phyloP scores from a whole-genome alignment of 1,284 basidiomycete genomes.

The Moniliophthora roreri region DNA sequence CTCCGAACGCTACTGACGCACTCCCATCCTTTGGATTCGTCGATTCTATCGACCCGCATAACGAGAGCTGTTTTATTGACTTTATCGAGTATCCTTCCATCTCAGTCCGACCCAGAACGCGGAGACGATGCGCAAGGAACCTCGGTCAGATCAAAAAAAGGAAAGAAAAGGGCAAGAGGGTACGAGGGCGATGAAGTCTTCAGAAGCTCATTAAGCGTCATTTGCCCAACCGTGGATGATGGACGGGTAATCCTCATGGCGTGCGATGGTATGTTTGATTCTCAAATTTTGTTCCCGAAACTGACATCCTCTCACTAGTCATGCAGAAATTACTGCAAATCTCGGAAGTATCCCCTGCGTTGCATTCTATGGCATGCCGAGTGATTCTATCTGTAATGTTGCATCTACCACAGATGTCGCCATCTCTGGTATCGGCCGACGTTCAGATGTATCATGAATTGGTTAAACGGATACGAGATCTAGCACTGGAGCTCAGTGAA shows the following conservation, averaged over 20 bases:
- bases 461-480: constrained; percentile 40
- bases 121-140: constrained; percentile 20
- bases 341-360: constrained; percentile 46
- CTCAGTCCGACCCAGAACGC: constrained; percentile 31
- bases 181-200: constrained; percentile 83
- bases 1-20: constrained; percentile 42
- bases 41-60: constrained; percentile 52
- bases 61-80: constrained; percentile 52
- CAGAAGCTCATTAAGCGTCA: constrained; percentile 46
- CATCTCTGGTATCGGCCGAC: constrained; percentile 57
- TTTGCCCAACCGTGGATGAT: constrained; percentile 51
- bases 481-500: constrained; percentile 48
- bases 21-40: constrained; percentile 48
- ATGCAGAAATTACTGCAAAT: constrained; percentile 47
- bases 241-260: constrained; percentile 54
- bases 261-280: constrained; percentile 54
- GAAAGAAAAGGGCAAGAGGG: constrained; percentile 74
- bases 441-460: constrained; percentile 45
- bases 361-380: constrained; percentile 59
- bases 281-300: constrained; percentile 10
- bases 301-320: constrained; percentile 35
- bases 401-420: constrained; percentile 52
- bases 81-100: constrained; percentile 48
- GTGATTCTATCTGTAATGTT: constrained; percentile 58
- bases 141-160: constrained; percentile 47